Evolutionary conservation across 768 basidiomycete genomes (phyloP).

Genomic region (Phanerodontia chrysosporium): DNA sequence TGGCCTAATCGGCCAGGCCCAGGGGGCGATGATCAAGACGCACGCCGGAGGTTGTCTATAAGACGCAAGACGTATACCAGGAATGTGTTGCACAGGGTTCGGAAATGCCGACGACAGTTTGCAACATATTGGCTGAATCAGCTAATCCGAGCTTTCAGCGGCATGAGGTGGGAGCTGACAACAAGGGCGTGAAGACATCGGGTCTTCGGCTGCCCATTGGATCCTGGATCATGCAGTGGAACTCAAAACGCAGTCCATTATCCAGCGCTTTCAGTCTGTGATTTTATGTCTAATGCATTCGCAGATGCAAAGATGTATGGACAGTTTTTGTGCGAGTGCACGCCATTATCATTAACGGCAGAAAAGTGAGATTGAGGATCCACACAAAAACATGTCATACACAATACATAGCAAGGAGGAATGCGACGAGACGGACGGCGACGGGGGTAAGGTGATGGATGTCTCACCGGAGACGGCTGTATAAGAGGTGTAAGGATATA

Average conservation of each 20-base stretch:
- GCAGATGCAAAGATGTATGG: background rate
- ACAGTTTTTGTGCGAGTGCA: background rate
- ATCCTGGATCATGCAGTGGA: too few relatives aligned
- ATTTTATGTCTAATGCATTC: background rate
- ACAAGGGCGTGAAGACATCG: background rate
- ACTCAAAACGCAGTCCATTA: background rate
- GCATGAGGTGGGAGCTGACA: too few relatives aligned
- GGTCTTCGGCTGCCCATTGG: background rate
- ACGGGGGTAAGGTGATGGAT: slow-evolving; percentile 3
- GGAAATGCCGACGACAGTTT: too few relatives aligned
- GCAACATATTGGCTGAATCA: too few relatives aligned
- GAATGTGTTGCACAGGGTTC: too few relatives aligned
- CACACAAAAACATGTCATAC: slow-evolving; percentile 13
- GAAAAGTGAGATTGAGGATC: slow-evolving; percentile 1
- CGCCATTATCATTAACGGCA: background rate
- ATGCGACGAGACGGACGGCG: slow-evolving; percentile 14
- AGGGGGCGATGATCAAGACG: background rate
- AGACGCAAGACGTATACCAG: too few relatives aligned
- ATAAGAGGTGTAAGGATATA: background rate
- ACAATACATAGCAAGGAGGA: slow-evolving; percentile 10
- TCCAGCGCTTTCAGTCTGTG: background rate
- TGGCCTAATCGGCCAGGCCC: background rate
- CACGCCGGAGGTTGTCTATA: too few relatives aligned
- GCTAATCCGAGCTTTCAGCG: too few relatives aligned
- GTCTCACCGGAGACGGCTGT: slow-evolving; percentile 30